A percentile compares a stretch with the other conserved stretches of the same genome.
Evolutionary conservation across 768 basidiomycete species (phyloP).

Genomic region (Psilocybe sp.): DNA sequence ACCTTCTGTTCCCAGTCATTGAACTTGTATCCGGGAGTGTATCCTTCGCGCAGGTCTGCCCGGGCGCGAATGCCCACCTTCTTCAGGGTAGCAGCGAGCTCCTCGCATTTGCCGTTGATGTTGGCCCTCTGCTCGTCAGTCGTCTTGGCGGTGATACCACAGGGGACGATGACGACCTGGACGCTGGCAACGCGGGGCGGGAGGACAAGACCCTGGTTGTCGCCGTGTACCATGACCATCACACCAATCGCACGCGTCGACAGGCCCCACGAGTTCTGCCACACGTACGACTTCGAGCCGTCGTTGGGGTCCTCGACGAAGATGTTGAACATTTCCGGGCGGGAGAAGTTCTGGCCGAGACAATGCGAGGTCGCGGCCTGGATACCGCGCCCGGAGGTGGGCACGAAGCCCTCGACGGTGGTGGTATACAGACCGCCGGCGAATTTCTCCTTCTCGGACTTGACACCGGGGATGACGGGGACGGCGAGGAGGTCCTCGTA

Average conservation of each 20-base stretch:
- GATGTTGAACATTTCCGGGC: slow-evolving; percentile 96
- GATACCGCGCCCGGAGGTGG: slow-evolving; percentile 95
- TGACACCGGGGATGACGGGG: slow-evolving; percentile 94
- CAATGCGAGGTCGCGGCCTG: slow-evolving; percentile 98
- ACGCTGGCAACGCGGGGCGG: slow-evolving; percentile 95
- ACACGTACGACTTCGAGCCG: slow-evolving; percentile 69
- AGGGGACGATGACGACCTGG: slow-evolving; percentile 90
- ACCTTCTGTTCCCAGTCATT: slow-evolving; percentile 99
- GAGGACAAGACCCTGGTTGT: slow-evolving; percentile 94
- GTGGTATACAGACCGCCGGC: slow-evolving; percentile 98
- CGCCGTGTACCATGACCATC: slow-evolving; percentile 99
- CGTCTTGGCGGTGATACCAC: slow-evolving; percentile 88
- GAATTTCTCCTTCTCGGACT: slow-evolving; percentile 99
- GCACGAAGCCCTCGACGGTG: slow-evolving; percentile 96
- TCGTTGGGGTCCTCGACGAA: slow-evolving; percentile 92
- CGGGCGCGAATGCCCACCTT: slow-evolving; percentile 77
- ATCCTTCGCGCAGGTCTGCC: slow-evolving; percentile 91
- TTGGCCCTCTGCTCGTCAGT: slow-evolving; percentile 60
- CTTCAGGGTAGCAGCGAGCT: slow-evolving; percentile 70
- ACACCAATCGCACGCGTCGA: slow-evolving; percentile 96
- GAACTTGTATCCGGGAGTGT: slow-evolving; percentile 99
- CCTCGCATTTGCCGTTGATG: slow-evolving; percentile 77
- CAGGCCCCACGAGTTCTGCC: slow-evolving; percentile 99
- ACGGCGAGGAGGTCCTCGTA: slow-evolving; percentile 98
- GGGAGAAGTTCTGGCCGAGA: slow-evolving; percentile 97